Evolutionary conservation across 2,329 filamentous ascomycete genomes (phyloP), one percentile per base, ranked within the genome.

Genomic region (Monosporascus cannonballus): DNA sequence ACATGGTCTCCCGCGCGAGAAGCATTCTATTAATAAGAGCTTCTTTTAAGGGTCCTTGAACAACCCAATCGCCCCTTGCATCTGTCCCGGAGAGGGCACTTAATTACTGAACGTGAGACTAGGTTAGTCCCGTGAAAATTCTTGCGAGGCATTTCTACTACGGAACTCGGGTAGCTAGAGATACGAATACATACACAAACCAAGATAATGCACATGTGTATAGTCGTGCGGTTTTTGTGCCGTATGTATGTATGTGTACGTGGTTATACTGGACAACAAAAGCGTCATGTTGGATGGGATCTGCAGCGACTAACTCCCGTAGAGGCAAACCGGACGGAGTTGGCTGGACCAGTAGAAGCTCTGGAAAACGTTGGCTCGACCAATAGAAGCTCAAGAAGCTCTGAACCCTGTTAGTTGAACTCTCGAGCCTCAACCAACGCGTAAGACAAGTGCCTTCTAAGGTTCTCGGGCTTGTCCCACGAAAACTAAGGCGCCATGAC

Each of bases 381-480:
- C 48, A 53, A 27, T 49, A 52, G 52, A 51, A 49, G 49, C 46
- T 54, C 52, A 49, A 54, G 52, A 54, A 49, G 49, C 50, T 51
- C 47, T 47, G 25, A 48, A 48, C 45, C 25, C 48, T 46, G 42
- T 46, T 46, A 15, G 22, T 18, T 42, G 18, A 42, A 20, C 39
- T 42, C 39, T 39, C 39, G 22, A 42, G 39, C 14, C 39, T 42
- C 39, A 42, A 42, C 18, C 24, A 18, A 42, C 11, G 14, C 5
- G 18, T 20, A 20, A 18, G n/a, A 39, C 38, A 39, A 39, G 38
- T 34, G 11, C 3, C 30, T 34, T 34, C 30, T 34, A 34, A 34
- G 30, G 30, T 34, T 34, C 30, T 34, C 30, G 30, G 30, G 11
- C 30, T 34, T 34, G 30, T 34, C 30, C 30, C 4, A 34, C 30